Percentiles rank a stretch among this genome's conserved stretches.
Evolutionary conservation across 208 protist genomes (phyloP).

Genomic region (Acanthamoeba healyi): DNA sequence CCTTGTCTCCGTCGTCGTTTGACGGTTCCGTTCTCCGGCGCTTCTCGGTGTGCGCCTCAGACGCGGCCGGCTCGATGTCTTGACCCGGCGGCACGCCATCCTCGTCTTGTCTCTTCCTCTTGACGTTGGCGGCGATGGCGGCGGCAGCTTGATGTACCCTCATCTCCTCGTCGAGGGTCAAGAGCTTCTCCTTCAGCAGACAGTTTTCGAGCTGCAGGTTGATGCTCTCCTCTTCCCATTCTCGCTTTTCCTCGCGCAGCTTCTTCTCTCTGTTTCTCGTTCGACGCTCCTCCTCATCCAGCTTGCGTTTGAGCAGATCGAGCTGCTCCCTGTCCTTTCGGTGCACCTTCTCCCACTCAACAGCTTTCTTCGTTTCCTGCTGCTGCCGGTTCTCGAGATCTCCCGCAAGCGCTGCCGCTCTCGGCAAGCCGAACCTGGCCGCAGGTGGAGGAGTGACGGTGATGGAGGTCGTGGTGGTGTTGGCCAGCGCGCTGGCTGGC

Average conservation of each 20-base stretch:
- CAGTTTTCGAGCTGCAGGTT: constrained; percentile 53
- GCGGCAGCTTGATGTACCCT: background rate
- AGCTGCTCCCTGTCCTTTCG: constrained; percentile 1
- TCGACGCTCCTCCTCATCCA: background rate
- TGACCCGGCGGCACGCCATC: background rate
- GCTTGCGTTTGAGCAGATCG: background rate
- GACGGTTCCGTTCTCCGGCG: too few species aligned
- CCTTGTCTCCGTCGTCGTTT: background rate
- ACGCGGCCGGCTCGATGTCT: background rate
- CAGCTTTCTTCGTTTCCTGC: background rate
- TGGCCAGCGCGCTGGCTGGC: too few species aligned
- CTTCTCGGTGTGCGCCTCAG: too few species aligned
- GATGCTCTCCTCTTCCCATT: constrained; percentile 52
- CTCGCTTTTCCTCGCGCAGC: background rate
- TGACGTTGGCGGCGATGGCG: background rate
- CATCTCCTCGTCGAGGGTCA: background rate
- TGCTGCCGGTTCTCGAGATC: background rate
- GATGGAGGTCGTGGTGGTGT: background rate
- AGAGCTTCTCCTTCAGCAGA: constrained; percentile 42
- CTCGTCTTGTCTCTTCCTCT: background rate
- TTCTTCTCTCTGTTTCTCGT: background rate
- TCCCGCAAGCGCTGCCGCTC: background rate
- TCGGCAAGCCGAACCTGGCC: background rate
- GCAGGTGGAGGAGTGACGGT: background rate
- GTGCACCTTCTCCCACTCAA: background rate